Evolutionary conservation across 2,329 filamentous ascomycete species (phyloP).

Genomic region (Alternaria ventricosa): DNA sequence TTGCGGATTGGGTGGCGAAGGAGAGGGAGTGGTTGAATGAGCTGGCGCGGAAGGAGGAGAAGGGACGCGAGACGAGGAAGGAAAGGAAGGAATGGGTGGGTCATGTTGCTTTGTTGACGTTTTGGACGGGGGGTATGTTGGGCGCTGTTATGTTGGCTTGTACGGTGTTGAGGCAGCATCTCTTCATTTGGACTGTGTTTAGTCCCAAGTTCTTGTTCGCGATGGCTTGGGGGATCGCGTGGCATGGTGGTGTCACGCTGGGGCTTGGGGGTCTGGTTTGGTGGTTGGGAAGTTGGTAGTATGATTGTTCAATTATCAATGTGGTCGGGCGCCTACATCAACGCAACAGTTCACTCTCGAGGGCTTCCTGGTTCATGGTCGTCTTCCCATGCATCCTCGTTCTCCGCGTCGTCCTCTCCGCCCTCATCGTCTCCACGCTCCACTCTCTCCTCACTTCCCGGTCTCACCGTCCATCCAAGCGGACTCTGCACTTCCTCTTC

Average conservation of each 20-base stretch:
- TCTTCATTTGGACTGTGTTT: conserved; percentile 99
- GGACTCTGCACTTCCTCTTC: background rate
- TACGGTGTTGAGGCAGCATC: conserved; percentile 79
- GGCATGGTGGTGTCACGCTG: conserved; percentile 68
- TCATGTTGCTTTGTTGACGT: conserved; percentile 70
- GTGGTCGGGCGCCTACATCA: background rate
- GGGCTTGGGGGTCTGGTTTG: conserved; percentile 45
- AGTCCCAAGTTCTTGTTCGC: conserved; percentile 95
- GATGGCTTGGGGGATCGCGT: conserved; percentile 83
- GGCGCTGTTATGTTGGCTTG: conserved; percentile 87
- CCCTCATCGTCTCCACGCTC: background rate
- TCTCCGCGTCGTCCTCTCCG: background rate
- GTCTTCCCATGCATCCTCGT: background rate
- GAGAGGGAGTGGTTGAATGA: conserved; percentile 37
- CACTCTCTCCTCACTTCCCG: background rate
- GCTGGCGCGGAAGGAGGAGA: conserved; percentile 26
- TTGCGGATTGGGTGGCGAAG: conserved; percentile 37
- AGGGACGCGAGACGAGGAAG: conserved; percentile 12
- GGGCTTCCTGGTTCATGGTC: background rate
- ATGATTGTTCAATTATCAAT: background rate
- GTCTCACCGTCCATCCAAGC: background rate
- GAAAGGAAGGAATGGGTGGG: conserved; percentile 17
- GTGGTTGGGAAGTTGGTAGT: conserved; percentile 39
- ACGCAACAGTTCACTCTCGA: background rate
- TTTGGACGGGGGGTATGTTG: conserved; percentile 71